Evolutionary conservation across 495 filamentous ascomycete species (phyloP).

Genomic region (Talaromyces thailandensis): DNA sequence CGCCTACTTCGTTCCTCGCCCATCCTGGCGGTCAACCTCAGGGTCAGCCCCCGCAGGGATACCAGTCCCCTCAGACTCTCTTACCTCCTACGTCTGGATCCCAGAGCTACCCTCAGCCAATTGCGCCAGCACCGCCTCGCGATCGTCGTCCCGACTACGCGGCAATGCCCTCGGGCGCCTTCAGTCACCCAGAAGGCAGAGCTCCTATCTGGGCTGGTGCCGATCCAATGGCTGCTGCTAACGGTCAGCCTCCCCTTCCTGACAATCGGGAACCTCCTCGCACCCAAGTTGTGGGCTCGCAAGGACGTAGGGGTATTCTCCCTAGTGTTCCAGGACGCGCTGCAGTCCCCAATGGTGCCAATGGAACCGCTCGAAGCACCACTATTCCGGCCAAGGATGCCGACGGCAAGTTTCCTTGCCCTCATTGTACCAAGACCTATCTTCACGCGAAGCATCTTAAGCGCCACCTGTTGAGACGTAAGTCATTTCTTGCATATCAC

Average conservation of each 20-base stretch:
- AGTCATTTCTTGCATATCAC: constrained; percentile 32
- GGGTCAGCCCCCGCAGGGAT: constrained; percentile 45
- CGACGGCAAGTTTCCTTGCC: constrained; percentile 94
- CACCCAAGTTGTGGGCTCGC: constrained; percentile 85
- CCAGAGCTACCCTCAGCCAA: constrained; percentile 60
- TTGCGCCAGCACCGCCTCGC: constrained; percentile 58
- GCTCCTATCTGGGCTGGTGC: constrained; percentile 27
- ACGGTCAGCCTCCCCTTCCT: constrained; percentile 30
- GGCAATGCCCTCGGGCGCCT: constrained; percentile 56
- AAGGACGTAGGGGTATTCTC: constrained; percentile 79
- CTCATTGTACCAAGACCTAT: constrained; percentile 95
- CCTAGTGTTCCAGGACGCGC: constrained; percentile 80
- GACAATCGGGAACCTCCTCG: constrained; percentile 48
- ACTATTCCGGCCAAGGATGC: constrained; percentile 85
- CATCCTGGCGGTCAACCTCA: constrained; percentile 42
- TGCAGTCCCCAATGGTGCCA: constrained; percentile 51
- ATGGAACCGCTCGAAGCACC: constrained; percentile 58
- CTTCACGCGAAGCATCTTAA: constrained; percentile 96
- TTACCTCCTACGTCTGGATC: constrained; percentile 56
- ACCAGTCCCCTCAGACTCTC: constrained; percentile 53
- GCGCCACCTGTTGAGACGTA: constrained; percentile 88
- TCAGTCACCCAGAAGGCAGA: constrained; percentile 40
- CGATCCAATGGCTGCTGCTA: constrained; percentile 28
- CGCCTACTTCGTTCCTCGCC: constrained; percentile 41
- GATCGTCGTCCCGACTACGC: constrained; percentile 43